phyloP scores from a whole-genome alignment of 306 rosid species.

The Phaseolus lunatus region DNA sequence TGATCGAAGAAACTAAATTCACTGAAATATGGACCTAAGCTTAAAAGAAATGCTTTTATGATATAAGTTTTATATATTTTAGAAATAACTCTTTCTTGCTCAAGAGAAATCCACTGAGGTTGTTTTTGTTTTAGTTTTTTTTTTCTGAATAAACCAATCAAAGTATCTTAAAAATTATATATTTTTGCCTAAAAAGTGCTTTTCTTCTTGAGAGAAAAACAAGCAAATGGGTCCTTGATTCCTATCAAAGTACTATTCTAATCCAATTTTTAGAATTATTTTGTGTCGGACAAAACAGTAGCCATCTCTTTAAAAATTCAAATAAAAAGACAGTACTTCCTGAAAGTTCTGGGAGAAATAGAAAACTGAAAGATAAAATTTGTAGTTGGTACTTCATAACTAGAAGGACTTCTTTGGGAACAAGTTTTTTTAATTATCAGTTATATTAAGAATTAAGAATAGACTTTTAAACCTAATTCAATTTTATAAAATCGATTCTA shows the following conservation, averaged over 20 bases:
- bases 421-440: background rate
- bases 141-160: background rate
- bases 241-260: background rate
- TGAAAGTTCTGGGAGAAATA: background rate
- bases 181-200: background rate
- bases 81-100: background rate
- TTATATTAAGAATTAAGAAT: too few species aligned
- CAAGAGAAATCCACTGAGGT: background rate
- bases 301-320: background rate
- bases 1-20: background rate
- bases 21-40: background rate
- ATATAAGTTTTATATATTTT: background rate
- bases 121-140: background rate
- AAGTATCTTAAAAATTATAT: background rate
- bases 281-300: background rate
- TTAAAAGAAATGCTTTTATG: background rate
- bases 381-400: conserved; percentile 2
- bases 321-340: background rate
- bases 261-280: conserved; percentile 24
- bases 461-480: too few species aligned
- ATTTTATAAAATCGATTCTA: too few species aligned
- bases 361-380: conserved; percentile 31
- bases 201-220: background rate
- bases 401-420: background rate
- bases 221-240: background rate